Conservation (phyloP, 768 basidiomycete genomes). For the Mycena crocata region DNA sequence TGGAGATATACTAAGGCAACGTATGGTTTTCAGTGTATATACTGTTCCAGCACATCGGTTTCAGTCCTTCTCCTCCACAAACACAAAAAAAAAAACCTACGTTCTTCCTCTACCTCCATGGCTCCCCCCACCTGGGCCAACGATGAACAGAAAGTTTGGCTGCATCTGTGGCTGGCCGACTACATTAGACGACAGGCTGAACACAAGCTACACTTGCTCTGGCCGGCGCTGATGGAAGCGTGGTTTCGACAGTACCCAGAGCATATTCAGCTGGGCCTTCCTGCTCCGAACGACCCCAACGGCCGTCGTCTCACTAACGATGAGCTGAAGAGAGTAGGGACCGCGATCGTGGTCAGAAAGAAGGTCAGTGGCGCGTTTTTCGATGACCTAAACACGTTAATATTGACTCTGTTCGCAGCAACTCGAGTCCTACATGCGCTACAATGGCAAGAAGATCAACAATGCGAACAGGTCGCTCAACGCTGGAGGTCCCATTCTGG, state of each 20-base stretch:
- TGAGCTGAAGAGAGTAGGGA: not conserved
- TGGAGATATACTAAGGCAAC: no score
- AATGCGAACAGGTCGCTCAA: not conserved
- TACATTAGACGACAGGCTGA: constrained; percentile 10
- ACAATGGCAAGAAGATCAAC: not conserved
- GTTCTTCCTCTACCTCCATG: no score
- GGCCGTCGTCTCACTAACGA: not conserved
- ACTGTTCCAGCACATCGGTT: not conserved
- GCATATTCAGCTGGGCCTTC: not conserved
- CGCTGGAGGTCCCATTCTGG: not conserved
- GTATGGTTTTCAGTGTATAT: no score
- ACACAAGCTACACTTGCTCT: constrained; percentile 3
- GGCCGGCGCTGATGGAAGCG: not conserved
- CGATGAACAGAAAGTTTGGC: not conserved
- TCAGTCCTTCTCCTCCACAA: not conserved
- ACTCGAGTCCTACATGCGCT: constrained; percentile 9
- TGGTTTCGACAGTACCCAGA: not conserved
- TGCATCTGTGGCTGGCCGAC: not conserved
- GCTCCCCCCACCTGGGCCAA: not conserved
- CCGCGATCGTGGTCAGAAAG: not conserved
- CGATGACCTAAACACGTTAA: not conserved
- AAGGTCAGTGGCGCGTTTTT: not conserved
- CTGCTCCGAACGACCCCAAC: not conserved
- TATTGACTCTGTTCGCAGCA: not conserved
- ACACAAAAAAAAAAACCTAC: no score